Evolutionary conservation across 768 basidiomycete species (phyloP), one percentile per base, ranked within the genome.

Genomic region (Podaxis sp.): DNA sequence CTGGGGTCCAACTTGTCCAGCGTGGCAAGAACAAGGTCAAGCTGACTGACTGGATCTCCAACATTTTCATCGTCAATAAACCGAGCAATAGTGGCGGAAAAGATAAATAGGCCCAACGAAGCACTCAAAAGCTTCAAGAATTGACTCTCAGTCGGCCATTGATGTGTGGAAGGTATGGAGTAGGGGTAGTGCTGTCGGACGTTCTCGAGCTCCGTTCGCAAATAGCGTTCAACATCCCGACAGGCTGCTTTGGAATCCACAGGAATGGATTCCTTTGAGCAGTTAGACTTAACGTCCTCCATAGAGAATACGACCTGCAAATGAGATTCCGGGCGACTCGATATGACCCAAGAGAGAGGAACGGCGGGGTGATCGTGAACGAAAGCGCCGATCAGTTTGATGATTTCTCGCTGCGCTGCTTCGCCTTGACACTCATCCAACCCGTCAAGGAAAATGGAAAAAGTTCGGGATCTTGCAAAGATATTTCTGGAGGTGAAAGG

Each of bases 401-500:
- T 22, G 15, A 54, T n/a, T 19, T 22, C 15, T 5, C 29, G 36
- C 33, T 54, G 53, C 27, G 27, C 27, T 9, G 15, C 53, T 13
- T n/a, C n/a, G 17, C 33, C 53, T n/a, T n/a, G 15, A 22, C 53
- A 54, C 36, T 54, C 53, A n/a, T 54, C 36, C 4, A 54, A 17
- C 3, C 53, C 53, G 53, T 54, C 53, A 6, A 54, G 4, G 7
- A 54, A 36, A 6, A 49, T 19, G 24, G 22, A 19, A 36, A 49
- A 5, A 2, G 6, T 9, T 11, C 2, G 47, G 12, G 27, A 27
- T 27, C n/a, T 8, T 12, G 22, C 7, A 41, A 41, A 12, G 11
- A 17, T 19, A 19, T 49, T 11, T 2, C 12, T 24, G 19, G n/a
- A 11, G 47, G 19, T n/a, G n/a, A 49, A 61, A 8, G 70, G 69